Evolutionary conservation across 306 rosid genomes (phyloP).

Genomic region (Begonia loranthoides): DNA sequence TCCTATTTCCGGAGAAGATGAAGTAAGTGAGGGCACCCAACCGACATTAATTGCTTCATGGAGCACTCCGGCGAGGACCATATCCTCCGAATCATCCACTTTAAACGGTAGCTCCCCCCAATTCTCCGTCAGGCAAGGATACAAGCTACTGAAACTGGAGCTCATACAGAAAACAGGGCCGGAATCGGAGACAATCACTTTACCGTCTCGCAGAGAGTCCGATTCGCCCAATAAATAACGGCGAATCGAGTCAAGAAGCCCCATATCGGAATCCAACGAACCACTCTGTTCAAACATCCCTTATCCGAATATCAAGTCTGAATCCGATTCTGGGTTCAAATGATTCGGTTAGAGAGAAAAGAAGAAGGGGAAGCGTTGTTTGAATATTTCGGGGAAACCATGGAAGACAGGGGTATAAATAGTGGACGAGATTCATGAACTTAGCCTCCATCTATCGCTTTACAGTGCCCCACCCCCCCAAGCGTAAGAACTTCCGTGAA

Average conservation of each 20-base stretch:
- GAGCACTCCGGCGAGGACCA: conserved; percentile 60
- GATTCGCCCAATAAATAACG: conserved; percentile 35
- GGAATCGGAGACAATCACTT: conserved; percentile 2
- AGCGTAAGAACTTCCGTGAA: too few relatives aligned
- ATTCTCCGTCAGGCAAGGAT: conserved; percentile 56
- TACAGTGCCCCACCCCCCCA: too few relatives aligned
- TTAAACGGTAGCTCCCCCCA: conserved; percentile 55
- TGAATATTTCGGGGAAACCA: conserved; percentile 1
- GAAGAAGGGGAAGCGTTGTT: neutral
- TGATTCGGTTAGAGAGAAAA: neutral
- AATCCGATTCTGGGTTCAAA: neutral
- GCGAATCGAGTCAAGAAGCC: conserved; percentile 26
- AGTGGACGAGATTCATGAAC: conserved; percentile 43
- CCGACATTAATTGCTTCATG: conserved; percentile 56
- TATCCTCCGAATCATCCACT: conserved; percentile 75
- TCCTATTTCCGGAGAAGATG: conserved; percentile 11
- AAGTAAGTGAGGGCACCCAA: conserved; percentile 60
- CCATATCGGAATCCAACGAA: conserved; percentile 18
- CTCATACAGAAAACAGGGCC: conserved; percentile 22
- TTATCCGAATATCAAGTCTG: neutral
- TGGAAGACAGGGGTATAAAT: conserved; percentile 17
- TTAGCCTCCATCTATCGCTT: neutral
- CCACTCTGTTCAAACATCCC: conserved; percentile 12
- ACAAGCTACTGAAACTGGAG: conserved; percentile 50
- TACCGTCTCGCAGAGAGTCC: conserved; percentile 9